These are phyloP conservation scores for Echria macrotheca DNA, from an alignment of 495 filamentous ascomycete genomes.

Conservation along the genomic window DNA sequence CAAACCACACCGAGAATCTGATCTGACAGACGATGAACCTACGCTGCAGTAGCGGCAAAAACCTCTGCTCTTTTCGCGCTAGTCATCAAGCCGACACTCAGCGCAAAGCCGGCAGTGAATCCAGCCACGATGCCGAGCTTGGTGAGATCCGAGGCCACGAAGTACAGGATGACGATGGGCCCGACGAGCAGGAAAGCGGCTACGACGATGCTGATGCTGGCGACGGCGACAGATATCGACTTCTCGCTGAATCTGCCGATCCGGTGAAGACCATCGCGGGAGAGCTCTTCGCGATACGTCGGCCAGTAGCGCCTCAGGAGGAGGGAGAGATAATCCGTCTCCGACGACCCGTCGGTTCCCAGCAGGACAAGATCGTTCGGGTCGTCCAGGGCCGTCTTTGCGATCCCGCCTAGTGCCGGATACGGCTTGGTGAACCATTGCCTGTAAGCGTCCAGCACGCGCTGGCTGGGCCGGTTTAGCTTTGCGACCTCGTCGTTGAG, in stretches of 20 bases:
- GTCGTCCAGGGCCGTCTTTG: background rate
- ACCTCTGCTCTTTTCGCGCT: background rate
- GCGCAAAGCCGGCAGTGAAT: background rate
- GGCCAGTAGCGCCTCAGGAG: background rate
- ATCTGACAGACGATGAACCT: too few relatives aligned
- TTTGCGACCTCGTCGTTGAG: background rate
- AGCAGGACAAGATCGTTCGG: background rate
- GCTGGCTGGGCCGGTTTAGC: background rate
- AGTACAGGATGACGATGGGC: background rate
- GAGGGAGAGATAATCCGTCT: background rate
- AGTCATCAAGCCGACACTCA: background rate
- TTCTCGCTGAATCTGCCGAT: background rate
- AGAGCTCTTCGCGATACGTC: background rate
- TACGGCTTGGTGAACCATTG: background rate
- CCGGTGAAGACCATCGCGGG: background rate
- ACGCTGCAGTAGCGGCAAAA: background rate
- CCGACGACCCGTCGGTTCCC: background rate
- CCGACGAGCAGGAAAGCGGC: background rate
- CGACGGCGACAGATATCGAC: background rate
- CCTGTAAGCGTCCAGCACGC: background rate
- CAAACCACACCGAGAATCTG: too few relatives aligned
- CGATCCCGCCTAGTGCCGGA: background rate
- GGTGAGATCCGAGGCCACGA: background rate
- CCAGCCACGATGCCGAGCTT: background rate
- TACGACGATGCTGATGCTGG: background rate